These are phyloP conservation scores for Colletotrichum gigasporum DNA, from an alignment of 2,329 filamentous ascomycete genomes.

Conservation along the genomic window DNA sequence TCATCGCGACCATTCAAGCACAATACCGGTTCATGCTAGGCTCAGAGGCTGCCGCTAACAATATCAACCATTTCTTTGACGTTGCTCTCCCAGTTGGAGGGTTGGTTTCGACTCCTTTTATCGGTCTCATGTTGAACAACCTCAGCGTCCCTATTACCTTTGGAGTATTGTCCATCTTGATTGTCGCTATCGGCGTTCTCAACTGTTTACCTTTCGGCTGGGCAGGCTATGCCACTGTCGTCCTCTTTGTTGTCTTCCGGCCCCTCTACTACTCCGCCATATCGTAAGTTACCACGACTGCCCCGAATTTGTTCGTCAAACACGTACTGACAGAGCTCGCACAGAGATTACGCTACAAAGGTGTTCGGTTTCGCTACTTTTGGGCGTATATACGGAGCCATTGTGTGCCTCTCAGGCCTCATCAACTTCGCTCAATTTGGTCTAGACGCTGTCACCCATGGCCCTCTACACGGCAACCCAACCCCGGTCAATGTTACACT, in stretches of 20 bases:
- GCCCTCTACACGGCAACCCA: slow-evolving; percentile 68
- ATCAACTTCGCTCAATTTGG: slow-evolving; percentile 77
- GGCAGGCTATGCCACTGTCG: slow-evolving; percentile 73
- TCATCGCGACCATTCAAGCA: slow-evolving; percentile 72
- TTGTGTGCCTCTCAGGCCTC: slow-evolving; percentile 77
- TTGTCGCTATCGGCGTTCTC: slow-evolving; percentile 70
- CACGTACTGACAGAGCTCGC: background rate
- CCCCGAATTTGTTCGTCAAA: background rate
- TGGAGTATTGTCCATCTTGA: slow-evolving; percentile 64
- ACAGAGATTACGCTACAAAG: slow-evolving; percentile 77
- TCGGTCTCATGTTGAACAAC: slow-evolving; percentile 74
- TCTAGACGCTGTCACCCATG: slow-evolving; percentile 74
- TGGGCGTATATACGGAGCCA: slow-evolving; percentile 80
- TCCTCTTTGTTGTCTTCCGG: slow-evolving; percentile 76
- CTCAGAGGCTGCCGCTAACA: slow-evolving; percentile 49
- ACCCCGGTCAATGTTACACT: slow-evolving; percentile 71
- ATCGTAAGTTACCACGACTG: slow-evolving; percentile 54
- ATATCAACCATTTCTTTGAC: slow-evolving; percentile 53
- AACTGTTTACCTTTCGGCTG: slow-evolving; percentile 71
- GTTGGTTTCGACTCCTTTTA: slow-evolving; percentile 75
- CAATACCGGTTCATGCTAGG: slow-evolving; percentile 76
- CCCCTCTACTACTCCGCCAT: slow-evolving; percentile 82
- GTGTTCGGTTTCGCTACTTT: slow-evolving; percentile 85
- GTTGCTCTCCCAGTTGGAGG: slow-evolving; percentile 72
- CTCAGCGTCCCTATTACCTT: slow-evolving; percentile 70